Percentiles rank a stretch among this genome's conserved stretches.
Conservation (phyloP, 805 yeast genomes). For the Metschnikowia gruessii region DNA sequence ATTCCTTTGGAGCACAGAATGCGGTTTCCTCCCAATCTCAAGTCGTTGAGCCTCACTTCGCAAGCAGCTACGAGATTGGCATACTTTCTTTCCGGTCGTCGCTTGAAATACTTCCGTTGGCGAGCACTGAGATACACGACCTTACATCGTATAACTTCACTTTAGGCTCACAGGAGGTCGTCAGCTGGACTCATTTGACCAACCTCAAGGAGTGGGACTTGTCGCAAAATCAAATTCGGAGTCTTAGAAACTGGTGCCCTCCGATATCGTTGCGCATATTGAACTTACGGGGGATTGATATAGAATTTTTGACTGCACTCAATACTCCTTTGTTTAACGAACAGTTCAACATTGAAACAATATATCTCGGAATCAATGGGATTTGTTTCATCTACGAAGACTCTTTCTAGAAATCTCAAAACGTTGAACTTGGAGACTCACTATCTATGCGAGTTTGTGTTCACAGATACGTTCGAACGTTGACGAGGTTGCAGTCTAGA, state of each 20-base stretch:
- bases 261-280: constrained; percentile 17
- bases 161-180: constrained; percentile 4
- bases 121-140: constrained; percentile 26
- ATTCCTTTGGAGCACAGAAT: constrained; percentile 17
- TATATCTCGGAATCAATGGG: constrained; percentile 19
- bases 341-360: constrained; percentile 1
- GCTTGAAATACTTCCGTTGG: constrained; percentile 22
- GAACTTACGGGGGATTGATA: constrained; percentile 14
- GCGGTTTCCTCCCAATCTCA: constrained; percentile 23
- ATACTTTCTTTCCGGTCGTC: constrained; percentile 25
- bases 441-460: constrained; percentile 17
- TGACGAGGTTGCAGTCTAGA: constrained; percentile 13
- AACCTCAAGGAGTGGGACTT: constrained; percentile 25
- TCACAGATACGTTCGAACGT: constrained; percentile 12
- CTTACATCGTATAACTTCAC: constrained; percentile 21
- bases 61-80: constrained; percentile 23
- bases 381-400: constrained; percentile 14
- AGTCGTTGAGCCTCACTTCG: constrained; percentile 24
- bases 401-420: constrained; percentile 16
- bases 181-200: constrained; percentile 26
- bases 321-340: constrained; percentile 14
- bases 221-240: constrained; percentile 21
- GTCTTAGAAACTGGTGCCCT: constrained; percentile 21
- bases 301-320: constrained; percentile 12
- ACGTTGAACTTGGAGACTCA: constrained; percentile 21